A percentile compares a stretch with the other conserved stretches of the same genome.
Conservation (phyloP, 164 flowering plant genomes). For the Litsea cubeba region DNA sequence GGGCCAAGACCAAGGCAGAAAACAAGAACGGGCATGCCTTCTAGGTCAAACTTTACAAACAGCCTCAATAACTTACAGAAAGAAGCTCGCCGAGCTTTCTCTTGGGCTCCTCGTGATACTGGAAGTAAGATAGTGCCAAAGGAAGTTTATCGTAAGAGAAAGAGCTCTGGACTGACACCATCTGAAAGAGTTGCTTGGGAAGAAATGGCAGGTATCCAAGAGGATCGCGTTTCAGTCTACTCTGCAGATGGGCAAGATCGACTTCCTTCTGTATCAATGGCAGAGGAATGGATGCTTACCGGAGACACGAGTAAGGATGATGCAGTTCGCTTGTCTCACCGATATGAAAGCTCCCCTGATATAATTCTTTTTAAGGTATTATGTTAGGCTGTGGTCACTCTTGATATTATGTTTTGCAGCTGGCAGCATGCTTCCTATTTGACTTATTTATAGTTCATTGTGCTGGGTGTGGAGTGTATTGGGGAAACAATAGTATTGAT, state of each 20-base stretch:
- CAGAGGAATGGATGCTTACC: constrained; percentile 95
- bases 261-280: constrained; percentile 72
- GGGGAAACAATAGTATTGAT: neutral
- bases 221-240: constrained; percentile 58
- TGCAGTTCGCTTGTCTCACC: constrained; percentile 79
- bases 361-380: constrained; percentile 87
- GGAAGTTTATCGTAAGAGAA: constrained; percentile 81
- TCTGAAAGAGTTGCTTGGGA: constrained; percentile 89
- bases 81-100: constrained; percentile 96
- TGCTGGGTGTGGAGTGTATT: neutral
- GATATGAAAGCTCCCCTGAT: constrained; percentile 94
- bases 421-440: neutral
- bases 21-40: constrained; percentile 48
- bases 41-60: constrained; percentile 63
- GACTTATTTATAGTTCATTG: neutral
- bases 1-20: constrained; percentile 69
- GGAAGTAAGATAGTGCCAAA: constrained; percentile 69
- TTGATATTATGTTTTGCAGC: no score
- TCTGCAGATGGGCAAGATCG: constrained; percentile 84
- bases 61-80: constrained; percentile 88
- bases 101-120: constrained; percentile 83
- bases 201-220: constrained; percentile 94
- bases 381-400: neutral
- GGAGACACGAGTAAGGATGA: constrained; percentile 81
- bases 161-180: constrained; percentile 79